A percentile compares a stretch with the other conserved stretches of the same genome.
These are phyloP conservation scores for Porcisia hertigi DNA, from an alignment of 208 protist species.

Conservation along the genomic window DNA sequence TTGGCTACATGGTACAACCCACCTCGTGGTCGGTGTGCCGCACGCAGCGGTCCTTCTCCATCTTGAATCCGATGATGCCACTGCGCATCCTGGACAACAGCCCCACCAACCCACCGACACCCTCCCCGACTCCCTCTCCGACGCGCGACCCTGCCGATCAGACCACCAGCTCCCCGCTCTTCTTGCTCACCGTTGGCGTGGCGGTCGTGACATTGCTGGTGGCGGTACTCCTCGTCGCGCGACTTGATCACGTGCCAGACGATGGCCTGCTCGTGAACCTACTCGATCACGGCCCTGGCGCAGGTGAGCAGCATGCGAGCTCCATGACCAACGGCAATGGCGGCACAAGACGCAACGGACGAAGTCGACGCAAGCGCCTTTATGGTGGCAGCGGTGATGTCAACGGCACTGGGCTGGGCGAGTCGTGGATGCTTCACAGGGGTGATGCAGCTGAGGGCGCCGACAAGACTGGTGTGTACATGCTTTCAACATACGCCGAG, in stretches of 20 bases:
- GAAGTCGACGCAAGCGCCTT: not conserved
- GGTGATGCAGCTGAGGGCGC: not conserved
- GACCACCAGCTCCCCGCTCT: constrained; percentile 23
- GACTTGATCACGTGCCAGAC: constrained; percentile 35
- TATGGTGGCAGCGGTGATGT: not conserved
- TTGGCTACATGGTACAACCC: constrained; percentile 27
- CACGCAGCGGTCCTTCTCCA: constrained; percentile 21
- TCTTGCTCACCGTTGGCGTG: constrained; percentile 30
- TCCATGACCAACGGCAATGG: not conserved
- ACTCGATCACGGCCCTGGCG: constrained; percentile 5
- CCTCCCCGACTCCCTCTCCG: constrained; percentile 25
- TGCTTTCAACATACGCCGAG: not conserved
- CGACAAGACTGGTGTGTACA: not conserved
- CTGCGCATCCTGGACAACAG: constrained; percentile 30
- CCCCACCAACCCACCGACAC: constrained; percentile 6
- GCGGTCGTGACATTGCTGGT: constrained; percentile 34
- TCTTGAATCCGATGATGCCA: constrained; percentile 37
- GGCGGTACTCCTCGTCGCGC: constrained; percentile 34
- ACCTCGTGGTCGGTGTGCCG: constrained; percentile 20
- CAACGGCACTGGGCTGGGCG: not conserved
- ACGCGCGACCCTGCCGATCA: constrained; percentile 26
- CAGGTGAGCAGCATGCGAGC: not conserved
- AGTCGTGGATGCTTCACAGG: too few species aligned
- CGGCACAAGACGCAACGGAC: not conserved
- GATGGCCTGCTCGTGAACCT: constrained; percentile 21